Base-by-base conservation (phyloP, 352 stramenopile genomes). In the Phytophthora megakarya region DNA sequence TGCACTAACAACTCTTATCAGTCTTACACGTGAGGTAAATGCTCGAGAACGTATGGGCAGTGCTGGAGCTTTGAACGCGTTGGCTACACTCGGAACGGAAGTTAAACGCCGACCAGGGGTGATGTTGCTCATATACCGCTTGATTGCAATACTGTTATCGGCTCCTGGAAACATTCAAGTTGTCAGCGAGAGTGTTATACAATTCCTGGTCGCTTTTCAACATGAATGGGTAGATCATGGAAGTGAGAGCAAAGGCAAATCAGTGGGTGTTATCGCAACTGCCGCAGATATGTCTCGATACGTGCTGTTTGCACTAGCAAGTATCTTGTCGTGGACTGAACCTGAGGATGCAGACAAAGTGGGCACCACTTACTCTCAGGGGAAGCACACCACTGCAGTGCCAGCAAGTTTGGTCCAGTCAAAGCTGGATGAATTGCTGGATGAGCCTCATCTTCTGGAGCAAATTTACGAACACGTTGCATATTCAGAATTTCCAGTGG, bases 271-370 rank as follows among this genome's bases (percentile, higher is more conserved):
- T 11, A 18, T 13, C 3, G 25, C 40, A 0, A 47, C 40, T 6
- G 28, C 26, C 10, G 44, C 59, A 42, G 44, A 53, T 22, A 82
- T 80, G 44, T 88, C 81, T 5, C 72, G 78, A 18, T 91, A 87
- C 40, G 78, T 89, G 18, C 72, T 90, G 9, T 89, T 89, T 61
- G 67, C 76, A 1, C 53, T 90, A 16, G 73, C 76, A 5, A 86
- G 76, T 33, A 78, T 90, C 15, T 50, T 90, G n/a, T 82, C 77
- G 10, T 90, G 83, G 83, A 84, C 65, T 33, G 72, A 85, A 15
- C 23, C 57, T n/a, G 68, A 73, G 21, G 57, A 73, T 18, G 39
- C 57, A 1, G 42, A 61, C 4, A 23, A 44, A 11, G 19, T 40
- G 9, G 40, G 57, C 16, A 23, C 30, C 3, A 12, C n/a, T 33